phyloP scores from a whole-genome alignment of 495 filamentous ascomycete genomes.

The Letharia columbiana region DNA sequence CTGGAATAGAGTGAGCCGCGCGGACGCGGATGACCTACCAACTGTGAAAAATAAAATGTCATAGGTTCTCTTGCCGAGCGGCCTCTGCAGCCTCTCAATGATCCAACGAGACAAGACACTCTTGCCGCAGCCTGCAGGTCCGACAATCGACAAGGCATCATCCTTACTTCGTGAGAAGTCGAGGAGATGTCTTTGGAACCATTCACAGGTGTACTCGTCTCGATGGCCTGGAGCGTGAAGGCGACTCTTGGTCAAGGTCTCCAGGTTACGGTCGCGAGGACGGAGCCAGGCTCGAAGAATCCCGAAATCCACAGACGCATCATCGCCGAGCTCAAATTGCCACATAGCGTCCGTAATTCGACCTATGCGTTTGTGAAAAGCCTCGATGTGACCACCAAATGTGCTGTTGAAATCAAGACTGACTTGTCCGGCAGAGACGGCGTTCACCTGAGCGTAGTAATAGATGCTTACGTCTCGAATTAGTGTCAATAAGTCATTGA shows the following conservation, averaged over 20 bases:
- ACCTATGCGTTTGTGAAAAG: slow-evolving; percentile 42
- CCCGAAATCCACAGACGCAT: slow-evolving; percentile 49
- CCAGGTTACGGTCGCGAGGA: slow-evolving; percentile 36
- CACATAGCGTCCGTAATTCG: slow-evolving; percentile 39
- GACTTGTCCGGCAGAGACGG: slow-evolving; percentile 30
- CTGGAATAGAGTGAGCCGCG: neutral
- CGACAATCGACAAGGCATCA: slow-evolving; percentile 46
- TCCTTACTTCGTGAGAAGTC: slow-evolving; percentile 46
- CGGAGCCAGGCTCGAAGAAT: slow-evolving; percentile 36
- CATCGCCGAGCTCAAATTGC: slow-evolving; percentile 35
- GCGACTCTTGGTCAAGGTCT: slow-evolving; percentile 42
- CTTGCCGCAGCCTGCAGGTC: slow-evolving; percentile 49
- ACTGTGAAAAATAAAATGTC: slow-evolving; percentile 10
- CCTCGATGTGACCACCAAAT: slow-evolving; percentile 41
- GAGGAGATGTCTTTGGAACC: slow-evolving; percentile 48
- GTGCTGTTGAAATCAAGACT: slow-evolving; percentile 39
- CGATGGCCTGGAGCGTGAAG: slow-evolving; percentile 44
- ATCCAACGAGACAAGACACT: slow-evolving; percentile 53
- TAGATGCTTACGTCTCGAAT: slow-evolving; percentile 43
- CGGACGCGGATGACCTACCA: neutral
- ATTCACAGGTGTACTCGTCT: slow-evolving; percentile 55
- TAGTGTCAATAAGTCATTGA: slow-evolving; percentile 44
- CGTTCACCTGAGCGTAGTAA: slow-evolving; percentile 36
- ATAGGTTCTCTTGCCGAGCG: slow-evolving; percentile 42
- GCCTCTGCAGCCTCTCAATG: slow-evolving; percentile 49